Conservation (phyloP, 441 rosid genomes). For the Erodium chrysanthum region DNA sequence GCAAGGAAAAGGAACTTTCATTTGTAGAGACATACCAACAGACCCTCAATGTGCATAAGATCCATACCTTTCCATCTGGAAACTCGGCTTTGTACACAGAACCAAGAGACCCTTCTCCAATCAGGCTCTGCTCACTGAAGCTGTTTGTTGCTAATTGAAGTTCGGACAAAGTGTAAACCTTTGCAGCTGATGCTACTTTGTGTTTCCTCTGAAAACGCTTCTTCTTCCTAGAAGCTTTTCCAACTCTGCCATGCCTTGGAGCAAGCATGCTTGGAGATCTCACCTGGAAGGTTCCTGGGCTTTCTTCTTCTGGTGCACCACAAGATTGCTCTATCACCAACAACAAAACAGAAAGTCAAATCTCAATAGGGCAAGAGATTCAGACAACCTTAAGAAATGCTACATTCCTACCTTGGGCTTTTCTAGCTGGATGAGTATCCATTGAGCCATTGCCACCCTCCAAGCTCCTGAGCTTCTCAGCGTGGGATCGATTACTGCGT, state of each 20-base stretch:
- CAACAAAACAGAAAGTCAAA: conserved; percentile 10
- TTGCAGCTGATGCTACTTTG: conserved; percentile 41
- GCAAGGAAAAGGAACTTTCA: not conserved
- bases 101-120: conserved; percentile 87
- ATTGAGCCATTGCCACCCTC: conserved; percentile 30
- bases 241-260: conserved; percentile 31
- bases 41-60: no score
- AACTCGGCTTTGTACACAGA: conserved; percentile 79
- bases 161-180: conserved; percentile 53
- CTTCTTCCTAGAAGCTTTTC: conserved; percentile 36
- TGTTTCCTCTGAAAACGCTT: conserved; percentile 40
- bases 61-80: conserved; percentile 62
- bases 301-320: conserved; percentile 34
- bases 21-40: no score
- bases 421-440: conserved; percentile 39
- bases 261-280: conserved; percentile 32
- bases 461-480: conserved; percentile 28
- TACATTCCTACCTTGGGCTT: conserved; percentile 39
- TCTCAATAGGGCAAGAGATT: not conserved
- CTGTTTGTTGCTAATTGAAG: conserved; percentile 65
- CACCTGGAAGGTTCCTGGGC: conserved; percentile 37
- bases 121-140: conserved; percentile 65
- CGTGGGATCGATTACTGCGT: conserved; percentile 30
- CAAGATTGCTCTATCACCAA: conserved; percentile 27
- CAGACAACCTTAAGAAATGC: conserved; percentile 1